Conservation (phyloP, 768 basidiomycete species). For the Pisolithus sp. region DNA sequence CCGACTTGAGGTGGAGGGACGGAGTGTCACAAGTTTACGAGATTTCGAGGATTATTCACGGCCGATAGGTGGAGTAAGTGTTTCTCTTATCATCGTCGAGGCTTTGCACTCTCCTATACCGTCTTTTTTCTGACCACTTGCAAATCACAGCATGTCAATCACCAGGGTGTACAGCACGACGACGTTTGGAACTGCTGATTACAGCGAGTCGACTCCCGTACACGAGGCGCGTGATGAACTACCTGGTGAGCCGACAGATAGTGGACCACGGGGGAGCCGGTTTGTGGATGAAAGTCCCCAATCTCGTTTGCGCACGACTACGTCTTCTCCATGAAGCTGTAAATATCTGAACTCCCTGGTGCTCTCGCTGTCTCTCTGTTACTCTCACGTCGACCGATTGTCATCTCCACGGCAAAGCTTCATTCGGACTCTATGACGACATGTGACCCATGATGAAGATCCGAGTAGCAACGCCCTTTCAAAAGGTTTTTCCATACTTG, state of each 20-base stretch:
- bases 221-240: constrained; percentile 1
- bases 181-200: constrained; percentile 27
- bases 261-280: constrained; percentile 8
- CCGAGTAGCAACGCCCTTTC: neutral
- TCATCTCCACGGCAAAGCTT: neutral
- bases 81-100: neutral
- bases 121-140: neutral
- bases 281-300: constrained; percentile 2
- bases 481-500: neutral
- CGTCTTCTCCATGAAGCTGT: neutral
- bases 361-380: neutral
- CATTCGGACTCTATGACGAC: neutral
- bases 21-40: constrained; percentile 22
- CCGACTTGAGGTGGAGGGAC: constrained; percentile 16
- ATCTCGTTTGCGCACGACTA: neutral
- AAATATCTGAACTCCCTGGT: neutral
- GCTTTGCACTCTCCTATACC: neutral
- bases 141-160: constrained; percentile 21
- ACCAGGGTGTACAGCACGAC: constrained; percentile 27
- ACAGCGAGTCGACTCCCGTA: constrained; percentile 8
- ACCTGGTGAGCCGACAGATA: neutral
- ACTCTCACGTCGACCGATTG: neutral
- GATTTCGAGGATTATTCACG: constrained; percentile 31
- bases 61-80: constrained; percentile 26
- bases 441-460: neutral